phyloP scores from a whole-genome alignment of 2,329 filamentous ascomycete species.

The Drechmeria coniospora region DNA sequence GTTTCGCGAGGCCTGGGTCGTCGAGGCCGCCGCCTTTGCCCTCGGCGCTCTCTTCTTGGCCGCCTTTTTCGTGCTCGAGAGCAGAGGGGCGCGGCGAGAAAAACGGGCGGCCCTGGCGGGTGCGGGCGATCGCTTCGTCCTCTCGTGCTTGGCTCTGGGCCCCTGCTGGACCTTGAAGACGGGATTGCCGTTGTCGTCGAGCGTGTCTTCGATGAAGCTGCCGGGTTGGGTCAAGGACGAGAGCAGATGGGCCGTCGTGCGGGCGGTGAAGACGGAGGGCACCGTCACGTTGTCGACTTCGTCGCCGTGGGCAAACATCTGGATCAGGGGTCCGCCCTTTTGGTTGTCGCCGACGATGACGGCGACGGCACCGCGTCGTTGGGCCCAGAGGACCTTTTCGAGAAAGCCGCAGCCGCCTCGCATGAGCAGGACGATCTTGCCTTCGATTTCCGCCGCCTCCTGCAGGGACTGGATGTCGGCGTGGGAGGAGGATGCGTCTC shows the following conservation, averaged over 20 bases:
- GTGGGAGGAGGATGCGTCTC: constrained; percentile 33
- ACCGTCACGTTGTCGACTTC: constrained; percentile 83
- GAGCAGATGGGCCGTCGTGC: constrained; percentile 84
- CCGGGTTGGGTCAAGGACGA: constrained; percentile 71
- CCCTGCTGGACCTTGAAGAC: constrained; percentile 36
- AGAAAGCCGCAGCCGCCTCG: constrained; percentile 91
- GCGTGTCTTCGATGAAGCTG: constrained; percentile 42
- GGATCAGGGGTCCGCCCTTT: constrained; percentile 74
- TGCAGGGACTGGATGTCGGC: constrained; percentile 86
- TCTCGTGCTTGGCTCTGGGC: constrained; percentile 19
- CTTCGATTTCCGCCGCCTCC: constrained; percentile 80
- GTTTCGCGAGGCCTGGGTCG: constrained; percentile 7
- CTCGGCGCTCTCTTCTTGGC: constrained; percentile 11
- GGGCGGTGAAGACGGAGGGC: constrained; percentile 84
- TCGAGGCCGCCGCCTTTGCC: not conserved
- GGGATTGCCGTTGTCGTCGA: constrained; percentile 44
- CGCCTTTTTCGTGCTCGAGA: constrained; percentile 11
- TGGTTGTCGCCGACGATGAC: constrained; percentile 91
- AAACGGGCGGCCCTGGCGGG: constrained; percentile 12
- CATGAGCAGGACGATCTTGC: constrained; percentile 83
- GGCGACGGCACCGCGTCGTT: constrained; percentile 74
- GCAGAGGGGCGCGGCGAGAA: constrained; percentile 2
- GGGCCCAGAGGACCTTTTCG: constrained; percentile 95
- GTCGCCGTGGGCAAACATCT: constrained; percentile 97
- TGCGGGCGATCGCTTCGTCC: constrained; percentile 18